Percentiles rank a stretch among this genome's conserved stretches.
These are phyloP conservation scores for Chlorella sp. DNA, from an alignment of 139 green algal genomes.

Conservation along the genomic window DNA sequence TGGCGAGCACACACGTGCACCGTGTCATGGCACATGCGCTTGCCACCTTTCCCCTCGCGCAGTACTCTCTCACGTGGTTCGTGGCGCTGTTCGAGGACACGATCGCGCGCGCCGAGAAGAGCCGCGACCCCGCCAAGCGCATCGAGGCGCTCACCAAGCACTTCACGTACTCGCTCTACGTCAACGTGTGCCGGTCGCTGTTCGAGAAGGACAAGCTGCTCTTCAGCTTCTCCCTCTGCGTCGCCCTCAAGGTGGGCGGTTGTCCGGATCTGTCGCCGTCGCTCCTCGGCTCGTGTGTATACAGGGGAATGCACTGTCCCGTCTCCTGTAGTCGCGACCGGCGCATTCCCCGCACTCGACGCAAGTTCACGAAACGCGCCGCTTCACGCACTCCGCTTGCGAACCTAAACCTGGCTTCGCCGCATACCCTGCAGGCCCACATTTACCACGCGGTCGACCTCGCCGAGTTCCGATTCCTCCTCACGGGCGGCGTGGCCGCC, in stretches of 20 bases:
- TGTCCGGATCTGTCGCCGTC: too few species aligned
- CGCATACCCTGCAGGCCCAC: slow-evolving; percentile 16
- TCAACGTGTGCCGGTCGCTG: slow-evolving; percentile 61
- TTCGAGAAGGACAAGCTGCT: slow-evolving; percentile 87
- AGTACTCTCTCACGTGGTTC: slow-evolving; percentile 57
- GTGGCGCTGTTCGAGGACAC: slow-evolving; percentile 41
- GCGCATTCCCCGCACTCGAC: too few species aligned
- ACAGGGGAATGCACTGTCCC: too few species aligned
- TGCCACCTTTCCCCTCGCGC: too few species aligned
- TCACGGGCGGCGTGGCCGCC: slow-evolving; percentile 55
- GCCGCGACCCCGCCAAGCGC: slow-evolving; percentile 31
- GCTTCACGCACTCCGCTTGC: too few species aligned
- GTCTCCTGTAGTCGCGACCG: too few species aligned
- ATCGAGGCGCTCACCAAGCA: slow-evolving; percentile 41
- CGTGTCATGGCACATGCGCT: too few species aligned
- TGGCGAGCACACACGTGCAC: too few species aligned
- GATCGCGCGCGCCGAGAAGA: slow-evolving; percentile 32
- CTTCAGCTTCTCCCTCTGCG: slow-evolving; percentile 57
- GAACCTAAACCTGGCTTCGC: too few species aligned
- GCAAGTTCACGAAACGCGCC: too few species aligned
- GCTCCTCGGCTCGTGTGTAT: too few species aligned
- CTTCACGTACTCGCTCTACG: slow-evolving; percentile 60
- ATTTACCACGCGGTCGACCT: slow-evolving; percentile 45
- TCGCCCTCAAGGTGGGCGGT: slow-evolving; percentile 8
- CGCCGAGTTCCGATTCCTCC: slow-evolving; percentile 58